Evolutionary conservation across 495 filamentous ascomycete genomes (phyloP).

Genomic region (Podospora sp.): DNA sequence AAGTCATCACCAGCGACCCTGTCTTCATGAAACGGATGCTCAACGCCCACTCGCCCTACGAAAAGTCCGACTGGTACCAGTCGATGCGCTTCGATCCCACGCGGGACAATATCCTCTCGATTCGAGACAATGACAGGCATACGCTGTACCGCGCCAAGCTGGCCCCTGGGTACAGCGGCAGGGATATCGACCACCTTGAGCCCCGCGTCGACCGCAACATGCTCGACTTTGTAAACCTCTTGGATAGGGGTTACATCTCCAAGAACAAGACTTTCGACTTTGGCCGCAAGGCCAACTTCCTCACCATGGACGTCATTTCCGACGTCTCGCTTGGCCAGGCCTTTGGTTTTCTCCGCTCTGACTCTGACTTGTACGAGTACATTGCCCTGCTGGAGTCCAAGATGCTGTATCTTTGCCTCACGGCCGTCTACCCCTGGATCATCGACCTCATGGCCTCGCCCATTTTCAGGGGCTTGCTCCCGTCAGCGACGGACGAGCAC

Average conservation of each 20-base stretch:
- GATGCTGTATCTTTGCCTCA: no score
- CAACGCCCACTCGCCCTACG: no score
- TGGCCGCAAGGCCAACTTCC: conserved; percentile 50
- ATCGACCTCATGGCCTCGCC: no score
- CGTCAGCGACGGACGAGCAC: no score
- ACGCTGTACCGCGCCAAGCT: conserved; percentile 40
- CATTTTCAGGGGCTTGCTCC: no score
- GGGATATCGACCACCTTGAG: conserved; percentile 50
- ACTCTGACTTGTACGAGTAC: conserved; percentile 56
- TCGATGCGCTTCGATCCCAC: conserved; percentile 5
- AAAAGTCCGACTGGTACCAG: conserved; percentile 6
- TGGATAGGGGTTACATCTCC: conserved; percentile 52
- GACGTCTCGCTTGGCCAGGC: conserved; percentile 64
- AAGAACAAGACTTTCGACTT: conserved; percentile 57
- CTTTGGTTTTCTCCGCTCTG: conserved; percentile 62
- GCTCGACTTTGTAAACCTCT: conserved; percentile 39
- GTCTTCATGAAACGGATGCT: conserved; percentile 33
- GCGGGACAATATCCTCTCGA: conserved; percentile 38
- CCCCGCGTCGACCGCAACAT: conserved; percentile 46
- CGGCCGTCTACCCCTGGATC: no score
- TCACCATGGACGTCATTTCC: conserved; percentile 67
- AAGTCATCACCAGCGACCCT: conserved; percentile 31
- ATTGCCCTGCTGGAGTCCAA: no score
- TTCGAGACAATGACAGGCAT: conserved; percentile 25
- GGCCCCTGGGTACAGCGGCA: conserved; percentile 52